Percentiles rank a stretch among this genome's conserved stretches.
Evolutionary conservation across 2,329 filamentous ascomycete species (phyloP).

Genomic region (Calonectria fujianensis): DNA sequence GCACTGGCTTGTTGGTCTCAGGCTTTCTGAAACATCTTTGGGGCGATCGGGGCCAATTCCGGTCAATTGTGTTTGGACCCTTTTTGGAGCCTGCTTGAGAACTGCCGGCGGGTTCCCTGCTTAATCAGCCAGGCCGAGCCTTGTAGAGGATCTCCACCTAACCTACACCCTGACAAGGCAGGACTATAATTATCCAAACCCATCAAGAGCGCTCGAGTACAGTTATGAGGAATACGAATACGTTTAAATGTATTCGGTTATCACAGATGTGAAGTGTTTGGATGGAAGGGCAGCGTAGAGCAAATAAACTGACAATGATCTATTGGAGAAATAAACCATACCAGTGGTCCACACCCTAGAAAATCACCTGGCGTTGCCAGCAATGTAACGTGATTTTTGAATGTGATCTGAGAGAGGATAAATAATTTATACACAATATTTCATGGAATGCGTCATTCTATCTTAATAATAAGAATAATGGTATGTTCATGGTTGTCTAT

Average conservation of each 20-base stretch:
- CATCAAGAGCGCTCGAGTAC: fast-evolving
- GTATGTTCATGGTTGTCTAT: neutral
- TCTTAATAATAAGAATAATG: too few relatives aligned
- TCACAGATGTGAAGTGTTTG: neutral
- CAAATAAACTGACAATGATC: neutral
- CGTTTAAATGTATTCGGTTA: neutral
- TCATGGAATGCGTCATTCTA: too few relatives aligned
- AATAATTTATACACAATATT: too few relatives aligned
- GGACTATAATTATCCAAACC: neutral
- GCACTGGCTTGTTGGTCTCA: neutral
- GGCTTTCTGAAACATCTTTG: neutral
- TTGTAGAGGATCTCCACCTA: neutral
- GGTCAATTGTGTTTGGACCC: neutral
- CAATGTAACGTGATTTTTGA: too few relatives aligned
- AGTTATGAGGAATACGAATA: neutral
- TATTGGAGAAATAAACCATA: neutral
- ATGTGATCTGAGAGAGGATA: too few relatives aligned
- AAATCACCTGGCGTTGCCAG: too few relatives aligned
- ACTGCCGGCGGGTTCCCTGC: neutral
- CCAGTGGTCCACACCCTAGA: too few relatives aligned
- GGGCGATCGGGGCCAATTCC: neutral
- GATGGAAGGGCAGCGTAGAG: neutral
- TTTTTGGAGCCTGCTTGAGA: neutral
- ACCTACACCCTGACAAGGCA: neutral
- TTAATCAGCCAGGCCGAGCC: neutral